Evolutionary conservation across 106 monocot genomes (phyloP), one percentile per base, ranked within the genome.

Genomic region (Dioscorea zingiberensis): DNA sequence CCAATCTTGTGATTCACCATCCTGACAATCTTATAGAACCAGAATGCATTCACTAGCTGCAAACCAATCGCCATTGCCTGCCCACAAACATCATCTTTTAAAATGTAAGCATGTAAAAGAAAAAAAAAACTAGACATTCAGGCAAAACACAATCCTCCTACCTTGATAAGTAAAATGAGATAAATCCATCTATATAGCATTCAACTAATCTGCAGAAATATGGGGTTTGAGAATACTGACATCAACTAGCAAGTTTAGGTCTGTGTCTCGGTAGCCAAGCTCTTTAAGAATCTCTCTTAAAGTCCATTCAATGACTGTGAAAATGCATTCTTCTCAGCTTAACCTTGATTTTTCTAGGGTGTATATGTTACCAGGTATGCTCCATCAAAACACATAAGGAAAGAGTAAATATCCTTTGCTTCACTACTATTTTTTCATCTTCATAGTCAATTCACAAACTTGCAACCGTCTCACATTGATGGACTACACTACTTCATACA

Each of bases 231-330:
- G 1, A 1, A 15, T 28, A 62, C 72, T 78, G 26, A 89, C 89
- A 58, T 89, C 89, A 18, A 71, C 71, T 24, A 69, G 57, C 0
- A 82, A 29, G 55, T 80, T 89, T 44, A 85, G 71, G 62, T 80
- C 64, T 3, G 89, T 85, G 67, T 81, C 85, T 57, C 55, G 58
- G 71, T 74, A 74, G 11, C 89, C 89, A 2, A 89, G 64, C 68
- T 85, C 89, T 54, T 85, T 89, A n/a, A 89, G 73, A 3, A 85
- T 27, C 74, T 89, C 85, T 25, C 89, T 78, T 65, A n/a, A n/a
- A n/a, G n/a, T n/a, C n/a, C n/a, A n/a, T n/a, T n/a, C n/a, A n/a
- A n/a, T n/a, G n/a, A n/a, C n/a, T n/a, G n/a, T n/a, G n/a, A n/a
- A n/a, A n/a, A n/a, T n/a, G n/a, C n/a, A n/a, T n/a, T n/a, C n/a